phyloP scores from a whole-genome alignment of 2,329 filamentous ascomycete genomes.

The Dactylellina drechsleri region DNA sequence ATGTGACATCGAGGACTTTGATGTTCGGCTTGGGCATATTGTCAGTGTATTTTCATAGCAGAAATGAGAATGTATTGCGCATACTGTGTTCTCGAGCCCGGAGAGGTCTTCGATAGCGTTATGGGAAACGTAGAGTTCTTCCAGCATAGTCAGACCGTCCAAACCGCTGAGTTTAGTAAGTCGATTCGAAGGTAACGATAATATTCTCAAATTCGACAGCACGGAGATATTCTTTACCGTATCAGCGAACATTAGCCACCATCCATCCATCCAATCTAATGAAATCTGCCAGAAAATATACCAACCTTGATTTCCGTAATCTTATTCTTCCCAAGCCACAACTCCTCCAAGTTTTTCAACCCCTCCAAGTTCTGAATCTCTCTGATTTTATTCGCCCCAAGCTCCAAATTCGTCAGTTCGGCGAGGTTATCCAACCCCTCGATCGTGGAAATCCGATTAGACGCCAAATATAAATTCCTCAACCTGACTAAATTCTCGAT shows the following conservation, averaged over 20 bases:
- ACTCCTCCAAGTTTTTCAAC: slow-evolving; percentile 79
- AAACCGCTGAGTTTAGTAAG: slow-evolving; percentile 82
- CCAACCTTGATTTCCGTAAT: slow-evolving; percentile 79
- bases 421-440: slow-evolving; percentile 81
- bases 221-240: slow-evolving; percentile 70
- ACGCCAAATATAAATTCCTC: slow-evolving; percentile 87
- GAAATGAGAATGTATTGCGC: background rate
- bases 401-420: slow-evolving; percentile 82
- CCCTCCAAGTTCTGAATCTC: slow-evolving; percentile 86
- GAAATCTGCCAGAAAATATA: background rate
- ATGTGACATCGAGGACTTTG: slow-evolving; percentile 85
- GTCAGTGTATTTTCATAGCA: background rate
- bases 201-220: slow-evolving; percentile 81
- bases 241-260: slow-evolving; percentile 7
- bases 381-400: slow-evolving; percentile 90
- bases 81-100: slow-evolving; percentile 73
- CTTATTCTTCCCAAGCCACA: slow-evolving; percentile 97
- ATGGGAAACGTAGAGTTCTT: slow-evolving; percentile 95
- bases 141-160: slow-evolving; percentile 76
- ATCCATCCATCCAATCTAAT: too few species aligned
- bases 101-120: slow-evolving; percentile 83
- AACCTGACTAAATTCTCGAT: slow-evolving; percentile 71
- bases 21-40: slow-evolving; percentile 66
- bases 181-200: slow-evolving; percentile 95
- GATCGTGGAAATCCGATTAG: slow-evolving; percentile 91